Evolutionary conservation across 1,139 yeast genomes (phyloP).

Genomic region (Debaryomyces nepalensis): DNA sequence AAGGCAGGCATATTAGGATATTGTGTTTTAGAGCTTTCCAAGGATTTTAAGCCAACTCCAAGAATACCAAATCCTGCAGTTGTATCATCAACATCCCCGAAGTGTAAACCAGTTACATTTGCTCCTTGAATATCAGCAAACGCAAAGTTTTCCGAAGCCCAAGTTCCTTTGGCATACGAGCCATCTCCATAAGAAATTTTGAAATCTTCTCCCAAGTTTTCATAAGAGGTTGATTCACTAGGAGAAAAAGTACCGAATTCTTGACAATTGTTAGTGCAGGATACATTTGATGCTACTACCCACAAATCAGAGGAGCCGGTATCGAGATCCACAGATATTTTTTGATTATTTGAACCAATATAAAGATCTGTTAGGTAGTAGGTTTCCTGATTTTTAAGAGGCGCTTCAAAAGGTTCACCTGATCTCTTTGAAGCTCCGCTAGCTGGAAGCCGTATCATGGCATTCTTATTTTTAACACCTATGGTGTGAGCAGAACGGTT

Average conservation of each 20-base stretch:
- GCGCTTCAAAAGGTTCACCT: background rate
- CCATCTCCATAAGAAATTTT: slow-evolving; percentile 13
- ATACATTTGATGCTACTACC: slow-evolving; percentile 28
- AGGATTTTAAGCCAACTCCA: slow-evolving; percentile 33
- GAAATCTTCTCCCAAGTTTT: slow-evolving; percentile 20
- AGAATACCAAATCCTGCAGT: slow-evolving; percentile 42
- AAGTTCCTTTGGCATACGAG: slow-evolving; percentile 47
- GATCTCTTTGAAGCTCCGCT: background rate
- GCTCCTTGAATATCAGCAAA: background rate
- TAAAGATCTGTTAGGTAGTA: slow-evolving; percentile 1
- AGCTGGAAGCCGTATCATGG: background rate
- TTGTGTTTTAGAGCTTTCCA: slow-evolving; percentile 7
- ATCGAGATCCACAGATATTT: slow-evolving; percentile 13
- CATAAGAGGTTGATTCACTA: slow-evolving; percentile 18
- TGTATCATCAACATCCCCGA: slow-evolving; percentile 46
- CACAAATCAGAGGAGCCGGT: slow-evolving; percentile 45
- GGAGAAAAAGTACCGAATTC: slow-evolving; percentile 13
- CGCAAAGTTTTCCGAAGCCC: slow-evolving; percentile 58
- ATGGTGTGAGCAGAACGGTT: background rate
- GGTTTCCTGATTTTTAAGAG: background rate
- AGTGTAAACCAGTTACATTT: slow-evolving; percentile 43
- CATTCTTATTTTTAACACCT: background rate
- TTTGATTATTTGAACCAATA: slow-evolving; percentile 14
- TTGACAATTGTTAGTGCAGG: slow-evolving; percentile 18
- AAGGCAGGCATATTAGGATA: slow-evolving; percentile 34